Base-by-base conservation (phyloP, 441 rosid species). In the Brassica balearica region DNA sequence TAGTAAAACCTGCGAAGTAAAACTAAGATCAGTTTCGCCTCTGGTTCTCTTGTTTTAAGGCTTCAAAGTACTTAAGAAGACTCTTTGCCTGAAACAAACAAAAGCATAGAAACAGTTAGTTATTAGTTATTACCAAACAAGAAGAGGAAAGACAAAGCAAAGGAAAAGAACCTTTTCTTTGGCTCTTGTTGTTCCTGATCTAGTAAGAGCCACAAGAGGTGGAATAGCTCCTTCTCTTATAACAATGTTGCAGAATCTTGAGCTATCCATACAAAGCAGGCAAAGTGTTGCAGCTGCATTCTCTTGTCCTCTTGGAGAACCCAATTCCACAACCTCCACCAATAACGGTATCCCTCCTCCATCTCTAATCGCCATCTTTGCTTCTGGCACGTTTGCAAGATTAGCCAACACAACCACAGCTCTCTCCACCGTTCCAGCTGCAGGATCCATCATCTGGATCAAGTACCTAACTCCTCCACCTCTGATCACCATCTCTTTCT, bases 191-290 rank as follows among this genome's bases (percentile, higher is more conserved):
- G 97, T 91, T 84, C 99, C 99, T 12, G 91, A 81, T 75, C 87
- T 93, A 17, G 95, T 89, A 74, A 95, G 83, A 10, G 92, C 96
- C 82, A 93, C 96, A 23, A 95, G 81, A 23, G 99, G 97, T 4
- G 98, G 99, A 67, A 93, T 96, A 27, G 89, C 99, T 53, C 99
- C 98, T 86, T 95, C 98, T 84, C 89, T 95, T 36, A 95, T 91
- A 65, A 91, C 94, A 80, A 4, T 73, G 81, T 84, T 87, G 82
- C 94, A 90, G 81, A 87, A 86, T 72, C 81, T 84, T 61, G 29
- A 72, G 60, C 90, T 91, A 71, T 74, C 86, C 17, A 85, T 82
- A 84, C 94, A 93, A 63, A 95, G 91, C 74, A 90, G 93, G 77
- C 88, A 82, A 71, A 95, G 95, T 66, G 99, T 97, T 53, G 99